Evolutionary conservation across 345 rosid genomes (phyloP), one percentile per base, ranked within the genome.

Genomic region (Syzygium aromaticum): DNA sequence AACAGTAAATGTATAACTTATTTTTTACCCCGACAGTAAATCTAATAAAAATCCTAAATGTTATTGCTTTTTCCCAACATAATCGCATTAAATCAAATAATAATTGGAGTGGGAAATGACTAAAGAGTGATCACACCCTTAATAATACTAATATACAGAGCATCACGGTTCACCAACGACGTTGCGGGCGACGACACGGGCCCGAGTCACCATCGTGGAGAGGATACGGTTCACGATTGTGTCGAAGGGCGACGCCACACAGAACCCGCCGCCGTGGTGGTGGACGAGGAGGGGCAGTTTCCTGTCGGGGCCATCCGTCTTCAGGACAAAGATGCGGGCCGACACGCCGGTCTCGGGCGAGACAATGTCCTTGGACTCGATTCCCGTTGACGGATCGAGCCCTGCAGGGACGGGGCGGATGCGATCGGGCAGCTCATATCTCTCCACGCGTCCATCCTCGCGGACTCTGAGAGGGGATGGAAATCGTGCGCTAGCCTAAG

Each of bases 251-350:
- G 94, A 94, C 23, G 93, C 92, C 0, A 54, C 19, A 85, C 91
- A 92, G 87, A 91, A 93, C 51, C 92, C 95, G n/a, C 95, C 95
- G 15, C 94, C 94, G 12, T 92, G 94, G 89, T 86, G 89, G 92
- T 91, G 94, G 40, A 95, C 86, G 17, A 94, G 88, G 9, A 96
- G 84, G 22, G 87, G 87, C 92, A 94, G 83, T 89, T 6, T 92
- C 94, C 54, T 27, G 15, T 80, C 57, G 21, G n/a, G 43, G 83
- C 23, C 13, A 30, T n/a, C 82, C 85, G 30, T 53, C 15, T 92
- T 86, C 43, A 86, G 96, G 88, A 67, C 90, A 87, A 84, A 90
- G 11, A 93, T 83, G 21, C 92, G 90, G 86, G 86, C 77, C 54
- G 87, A 87, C 4, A 92, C 85, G 19, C 88, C 92, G 25, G 90